Evolutionary conservation across 371 early-diverging fungal species (phyloP).

Genomic region (Mycotypha africana): DNA sequence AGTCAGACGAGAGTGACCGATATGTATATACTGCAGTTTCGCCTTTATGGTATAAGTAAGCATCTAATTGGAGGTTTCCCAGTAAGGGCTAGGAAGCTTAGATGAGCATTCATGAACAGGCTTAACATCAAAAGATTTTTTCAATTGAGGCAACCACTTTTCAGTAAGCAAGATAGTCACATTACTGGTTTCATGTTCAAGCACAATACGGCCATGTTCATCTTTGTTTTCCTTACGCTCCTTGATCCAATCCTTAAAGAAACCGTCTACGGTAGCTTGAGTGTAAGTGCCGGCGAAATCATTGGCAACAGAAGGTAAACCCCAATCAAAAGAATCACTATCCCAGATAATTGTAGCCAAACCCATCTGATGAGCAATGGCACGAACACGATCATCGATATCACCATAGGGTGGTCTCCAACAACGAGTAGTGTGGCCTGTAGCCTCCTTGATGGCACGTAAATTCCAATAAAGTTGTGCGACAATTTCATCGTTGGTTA

Average conservation of each 20-base stretch:
- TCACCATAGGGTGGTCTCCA: slow-evolving; percentile 50
- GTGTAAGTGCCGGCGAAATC: slow-evolving; percentile 11
- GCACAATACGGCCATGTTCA: slow-evolving; percentile 37
- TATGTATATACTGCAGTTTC: background rate
- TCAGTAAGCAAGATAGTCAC: slow-evolving; percentile 31
- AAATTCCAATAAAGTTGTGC: slow-evolving; percentile 43
- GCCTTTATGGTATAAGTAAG: background rate
- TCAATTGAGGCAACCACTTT: slow-evolving; percentile 41
- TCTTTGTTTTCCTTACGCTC: slow-evolving; percentile 16
- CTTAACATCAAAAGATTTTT: slow-evolving; percentile 32
- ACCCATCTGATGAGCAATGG: slow-evolving; percentile 43
- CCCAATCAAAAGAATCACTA: slow-evolving; percentile 38
- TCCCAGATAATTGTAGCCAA: slow-evolving; percentile 39
- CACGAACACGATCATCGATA: slow-evolving; percentile 46
- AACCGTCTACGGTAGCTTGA: slow-evolving; percentile 23
- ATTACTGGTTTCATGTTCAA: slow-evolving; percentile 48
- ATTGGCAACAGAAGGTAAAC: slow-evolving; percentile 23
- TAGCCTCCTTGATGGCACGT: slow-evolving; percentile 44
- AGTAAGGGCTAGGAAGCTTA: slow-evolving; percentile 36
- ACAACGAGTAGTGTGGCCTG: slow-evolving; percentile 44
- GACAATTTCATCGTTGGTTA: slow-evolving; percentile 35
- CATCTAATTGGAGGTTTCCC: too few relatives aligned
- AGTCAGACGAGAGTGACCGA: too few relatives aligned
- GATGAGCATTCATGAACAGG: slow-evolving; percentile 40
- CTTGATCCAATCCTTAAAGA: slow-evolving; percentile 37